Evolutionary conservation across 768 basidiomycete genomes (phyloP).

Genomic region (Hebeloma cylindrosporum): DNA sequence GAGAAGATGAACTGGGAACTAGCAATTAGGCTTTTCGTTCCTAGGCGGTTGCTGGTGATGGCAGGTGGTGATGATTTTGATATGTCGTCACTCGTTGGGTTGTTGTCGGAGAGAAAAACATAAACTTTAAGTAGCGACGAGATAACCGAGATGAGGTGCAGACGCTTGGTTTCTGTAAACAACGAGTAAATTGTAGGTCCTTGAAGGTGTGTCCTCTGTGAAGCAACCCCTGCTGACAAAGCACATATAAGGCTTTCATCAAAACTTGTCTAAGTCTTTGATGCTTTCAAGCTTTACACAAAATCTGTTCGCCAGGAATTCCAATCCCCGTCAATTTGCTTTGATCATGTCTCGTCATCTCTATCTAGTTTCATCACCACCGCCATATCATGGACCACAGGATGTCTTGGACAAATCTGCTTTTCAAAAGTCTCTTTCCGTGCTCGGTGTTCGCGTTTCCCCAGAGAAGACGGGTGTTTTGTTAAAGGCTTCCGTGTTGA

Average conservation of each 20-base stretch:
- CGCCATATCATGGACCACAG: conserved; percentile 48
- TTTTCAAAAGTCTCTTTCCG: conserved; percentile 64
- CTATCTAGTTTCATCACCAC: conserved; percentile 40
- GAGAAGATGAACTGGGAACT: too few relatives aligned
- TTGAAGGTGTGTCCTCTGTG: too few relatives aligned
- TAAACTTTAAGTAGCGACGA: too few relatives aligned
- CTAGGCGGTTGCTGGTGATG: neutral
- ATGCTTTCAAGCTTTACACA: too few relatives aligned
- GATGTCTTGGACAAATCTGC: conserved; percentile 57
- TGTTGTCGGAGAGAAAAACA: too few relatives aligned
- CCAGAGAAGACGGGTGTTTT: conserved; percentile 54
- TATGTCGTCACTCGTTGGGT: too few relatives aligned
- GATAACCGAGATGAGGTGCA: too few relatives aligned
- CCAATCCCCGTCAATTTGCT: neutral
- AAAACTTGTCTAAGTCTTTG: too few relatives aligned
- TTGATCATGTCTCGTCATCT: conserved; percentile 38
- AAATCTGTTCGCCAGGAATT: conserved; percentile 8
- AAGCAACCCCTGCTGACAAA: too few relatives aligned
- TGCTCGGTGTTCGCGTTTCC: conserved; percentile 67
- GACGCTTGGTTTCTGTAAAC: too few relatives aligned
- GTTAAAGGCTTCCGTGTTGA: conserved; percentile 57
- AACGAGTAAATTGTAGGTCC: too few relatives aligned
- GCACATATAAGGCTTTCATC: too few relatives aligned
- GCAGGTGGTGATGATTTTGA: neutral
- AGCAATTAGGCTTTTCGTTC: neutral